phyloP scores from a whole-genome alignment of 352 stramenopile species.

The Phytophthora pisi region DNA sequence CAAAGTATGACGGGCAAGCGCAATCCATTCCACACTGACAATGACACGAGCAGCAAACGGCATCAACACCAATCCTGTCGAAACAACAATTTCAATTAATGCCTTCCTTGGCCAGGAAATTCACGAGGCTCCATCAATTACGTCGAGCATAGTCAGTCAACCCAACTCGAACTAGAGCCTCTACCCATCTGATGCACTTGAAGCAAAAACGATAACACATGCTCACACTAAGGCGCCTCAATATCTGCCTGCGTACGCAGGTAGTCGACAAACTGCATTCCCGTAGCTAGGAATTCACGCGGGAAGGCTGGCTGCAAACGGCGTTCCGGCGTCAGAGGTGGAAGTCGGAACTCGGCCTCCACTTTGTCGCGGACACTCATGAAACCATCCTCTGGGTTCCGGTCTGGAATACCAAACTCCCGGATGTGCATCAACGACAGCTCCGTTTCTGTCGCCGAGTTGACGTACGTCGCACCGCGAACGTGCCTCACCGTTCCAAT shows the following conservation, averaged over 20 bases:
- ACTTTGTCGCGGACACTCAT: slow-evolving; percentile 58
- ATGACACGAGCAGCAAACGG: neutral
- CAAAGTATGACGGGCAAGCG: slow-evolving; percentile 3
- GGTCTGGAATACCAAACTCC: slow-evolving; percentile 62
- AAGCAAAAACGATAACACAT: neutral
- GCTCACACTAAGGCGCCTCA: slow-evolving; percentile 20
- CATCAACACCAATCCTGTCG: neutral
- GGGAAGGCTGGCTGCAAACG: slow-evolving; percentile 61
- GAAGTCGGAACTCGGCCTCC: slow-evolving; percentile 71
- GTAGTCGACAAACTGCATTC: slow-evolving; percentile 72
- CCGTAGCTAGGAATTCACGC: slow-evolving; percentile 56
- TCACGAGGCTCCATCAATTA: slow-evolving; percentile 4
- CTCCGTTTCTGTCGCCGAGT: slow-evolving; percentile 34
- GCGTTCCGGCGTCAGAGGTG: slow-evolving; percentile 55
- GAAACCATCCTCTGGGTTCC: slow-evolving; percentile 51
- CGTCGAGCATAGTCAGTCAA: neutral
- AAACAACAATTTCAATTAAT: slow-evolving; percentile 5
- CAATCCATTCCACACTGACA: neutral
- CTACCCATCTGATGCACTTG: neutral
- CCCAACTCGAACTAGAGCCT: neutral
- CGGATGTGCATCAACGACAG: slow-evolving; percentile 60
- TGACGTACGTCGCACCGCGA: slow-evolving; percentile 51
- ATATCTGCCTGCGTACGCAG: slow-evolving; percentile 47
- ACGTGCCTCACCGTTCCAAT: slow-evolving; percentile 70
- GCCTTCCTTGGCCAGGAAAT: neutral